These are phyloP conservation scores for Neofusicoccum parvum DNA, from an alignment of 2,329 filamentous ascomycete genomes.

Conservation along the genomic window DNA sequence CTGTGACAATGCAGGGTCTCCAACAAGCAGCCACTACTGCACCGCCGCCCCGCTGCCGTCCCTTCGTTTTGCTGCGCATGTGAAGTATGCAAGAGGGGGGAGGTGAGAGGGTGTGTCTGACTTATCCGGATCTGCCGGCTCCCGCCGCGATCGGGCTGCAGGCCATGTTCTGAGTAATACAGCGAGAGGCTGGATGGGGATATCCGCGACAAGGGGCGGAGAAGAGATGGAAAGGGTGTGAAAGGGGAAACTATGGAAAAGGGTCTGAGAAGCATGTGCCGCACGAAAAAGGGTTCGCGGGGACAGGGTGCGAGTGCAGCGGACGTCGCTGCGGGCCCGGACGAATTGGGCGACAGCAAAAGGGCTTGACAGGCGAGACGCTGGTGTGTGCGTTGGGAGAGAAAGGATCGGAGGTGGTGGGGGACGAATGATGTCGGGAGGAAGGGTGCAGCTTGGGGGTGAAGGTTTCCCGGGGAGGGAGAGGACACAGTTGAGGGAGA, in stretches of 20 bases:
- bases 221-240: background rate
- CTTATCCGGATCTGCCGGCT: background rate
- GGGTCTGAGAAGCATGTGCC: background rate
- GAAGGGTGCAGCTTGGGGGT: background rate
- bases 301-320: background rate
- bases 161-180: constrained; percentile 1
- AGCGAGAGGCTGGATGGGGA: background rate
- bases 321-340: background rate
- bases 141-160: background rate
- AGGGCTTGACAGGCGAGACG: background rate
- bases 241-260: background rate
- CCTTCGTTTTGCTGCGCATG: too few species aligned
- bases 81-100: too few species aligned
- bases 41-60: too few species aligned
- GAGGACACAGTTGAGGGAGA: background rate
- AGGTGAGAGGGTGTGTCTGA: background rate
- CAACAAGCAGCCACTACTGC: too few species aligned
- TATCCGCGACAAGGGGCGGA: background rate
- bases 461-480: background rate
- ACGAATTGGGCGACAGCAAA: background rate
- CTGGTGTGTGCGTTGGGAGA: background rate
- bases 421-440: background rate
- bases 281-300: background rate
- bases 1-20: too few species aligned
- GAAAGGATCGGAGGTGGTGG: background rate